Conservation (phyloP, 2,329 filamentous ascomycete genomes). For the Hypoxylon sp. region DNA sequence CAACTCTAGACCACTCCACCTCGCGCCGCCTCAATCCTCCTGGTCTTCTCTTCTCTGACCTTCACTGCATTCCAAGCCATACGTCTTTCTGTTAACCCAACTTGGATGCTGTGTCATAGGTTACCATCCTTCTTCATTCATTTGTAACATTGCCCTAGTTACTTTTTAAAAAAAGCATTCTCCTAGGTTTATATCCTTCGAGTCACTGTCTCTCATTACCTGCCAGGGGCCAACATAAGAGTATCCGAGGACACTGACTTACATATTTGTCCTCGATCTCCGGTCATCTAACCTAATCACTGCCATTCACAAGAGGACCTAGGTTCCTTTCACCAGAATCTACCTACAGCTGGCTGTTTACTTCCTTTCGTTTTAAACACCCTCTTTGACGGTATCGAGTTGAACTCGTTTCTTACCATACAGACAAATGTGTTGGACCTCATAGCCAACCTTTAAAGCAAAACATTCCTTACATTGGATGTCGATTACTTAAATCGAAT, state of each 20-base stretch:
- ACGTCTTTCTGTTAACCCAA: conserved; percentile 20
- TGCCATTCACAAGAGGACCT: conserved; percentile 20
- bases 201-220: conserved; percentile 26
- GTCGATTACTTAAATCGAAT: conserved; percentile 14
- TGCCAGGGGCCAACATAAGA: conserved; percentile 13
- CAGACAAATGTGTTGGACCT: conserved; percentile 27
- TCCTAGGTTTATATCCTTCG: conserved; percentile 30
- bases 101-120: conserved; percentile 25
- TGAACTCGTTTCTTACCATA: conserved; percentile 43
- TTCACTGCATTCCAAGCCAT: conserved; percentile 27
- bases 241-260: conserved; percentile 11
- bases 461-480: conserved; percentile 21
- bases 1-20: conserved; percentile 12
- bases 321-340: conserved; percentile 15
- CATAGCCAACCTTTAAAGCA: conserved; percentile 30
- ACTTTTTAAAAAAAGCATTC: conserved; percentile 28
- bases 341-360: conserved; percentile 49
- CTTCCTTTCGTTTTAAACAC: conserved; percentile 37
- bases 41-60: conserved; percentile 31
- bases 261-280: conserved; percentile 29
- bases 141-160: conserved; percentile 33
- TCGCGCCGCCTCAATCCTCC: conserved; percentile 32
- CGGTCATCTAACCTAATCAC: conserved; percentile 18
- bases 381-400: conserved; percentile 40
- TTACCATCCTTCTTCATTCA: conserved; percentile 36